Percentiles rank a stretch among this genome's conserved stretches.
Evolutionary conservation across 208 protist genomes (phyloP).

Genomic region (Balamuthia mandrillaris): DNA sequence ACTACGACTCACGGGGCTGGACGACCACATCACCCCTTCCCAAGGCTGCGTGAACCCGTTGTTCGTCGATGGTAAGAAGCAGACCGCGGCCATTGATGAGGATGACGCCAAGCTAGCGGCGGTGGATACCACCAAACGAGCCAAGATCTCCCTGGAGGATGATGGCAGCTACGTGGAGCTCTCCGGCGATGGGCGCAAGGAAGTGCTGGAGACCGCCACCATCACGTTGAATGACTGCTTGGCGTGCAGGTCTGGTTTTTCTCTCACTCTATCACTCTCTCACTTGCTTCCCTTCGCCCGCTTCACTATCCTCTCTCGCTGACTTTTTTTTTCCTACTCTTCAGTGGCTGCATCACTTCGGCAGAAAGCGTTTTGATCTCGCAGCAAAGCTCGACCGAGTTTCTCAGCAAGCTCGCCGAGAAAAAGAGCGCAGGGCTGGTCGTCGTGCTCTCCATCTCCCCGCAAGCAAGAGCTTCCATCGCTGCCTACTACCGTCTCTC

Average conservation of each 20-base stretch:
- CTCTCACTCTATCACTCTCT: no score
- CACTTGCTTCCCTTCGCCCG: no score
- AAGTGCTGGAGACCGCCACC: constrained; percentile 59
- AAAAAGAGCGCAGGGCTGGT: constrained; percentile 6
- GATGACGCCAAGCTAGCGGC: neutral
- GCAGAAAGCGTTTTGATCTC: constrained; percentile 92
- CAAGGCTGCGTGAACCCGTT: constrained; percentile 70
- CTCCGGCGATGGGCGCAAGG: constrained; percentile 46
- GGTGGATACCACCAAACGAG: neutral
- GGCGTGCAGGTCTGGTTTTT: no score
- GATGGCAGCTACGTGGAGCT: constrained; percentile 52
- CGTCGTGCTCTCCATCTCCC: constrained; percentile 85
- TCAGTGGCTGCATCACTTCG: constrained; percentile 94
- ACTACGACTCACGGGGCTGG: constrained; percentile 67
- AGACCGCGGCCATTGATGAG: neutral
- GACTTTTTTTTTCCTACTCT: no score
- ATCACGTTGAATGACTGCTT: constrained; percentile 80
- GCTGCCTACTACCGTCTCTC: constrained; percentile 76
- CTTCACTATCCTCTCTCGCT: no score
- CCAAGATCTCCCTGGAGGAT: constrained; percentile 46
- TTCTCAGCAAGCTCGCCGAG: constrained; percentile 52
- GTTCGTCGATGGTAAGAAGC: neutral
- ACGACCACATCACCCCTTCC: constrained; percentile 74
- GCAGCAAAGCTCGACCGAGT: constrained; percentile 71
- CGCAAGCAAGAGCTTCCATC: constrained; percentile 85